Evolutionary conservation across 371 early-diverging fungal species (phyloP).

Genomic region (Mucor lusitanicus): DNA sequence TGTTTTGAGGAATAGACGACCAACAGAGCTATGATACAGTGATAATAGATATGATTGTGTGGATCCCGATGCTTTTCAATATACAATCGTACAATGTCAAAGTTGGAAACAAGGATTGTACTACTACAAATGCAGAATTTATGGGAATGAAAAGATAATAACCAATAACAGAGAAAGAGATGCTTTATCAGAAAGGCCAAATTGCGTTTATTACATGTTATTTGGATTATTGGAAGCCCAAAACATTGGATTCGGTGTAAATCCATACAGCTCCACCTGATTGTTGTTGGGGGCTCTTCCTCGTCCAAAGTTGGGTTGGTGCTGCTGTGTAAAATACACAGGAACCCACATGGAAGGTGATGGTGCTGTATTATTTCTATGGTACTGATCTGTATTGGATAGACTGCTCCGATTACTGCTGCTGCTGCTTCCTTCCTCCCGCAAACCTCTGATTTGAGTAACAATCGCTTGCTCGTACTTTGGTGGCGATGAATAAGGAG

Average conservation of each 20-base stretch:
- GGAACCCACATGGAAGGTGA: slow-evolving; percentile 24
- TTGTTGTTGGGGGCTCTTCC: background rate
- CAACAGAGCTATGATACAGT: no score
- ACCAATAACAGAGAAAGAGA: no score
- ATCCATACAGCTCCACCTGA: slow-evolving; percentile 2
- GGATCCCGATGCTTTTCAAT: no score
- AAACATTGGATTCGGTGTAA: slow-evolving; percentile 1
- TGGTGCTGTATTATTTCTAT: background rate
- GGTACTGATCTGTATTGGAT: background rate
- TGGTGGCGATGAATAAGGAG: slow-evolving; percentile 39
- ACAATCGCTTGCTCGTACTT: slow-evolving; percentile 54
- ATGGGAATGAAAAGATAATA: no score
- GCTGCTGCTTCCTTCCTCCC: slow-evolving; percentile 2
- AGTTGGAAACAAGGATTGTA: no score
- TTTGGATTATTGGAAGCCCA: background rate
- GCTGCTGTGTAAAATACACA: slow-evolving; percentile 14
- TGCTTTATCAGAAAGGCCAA: no score
- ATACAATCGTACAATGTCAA: no score
- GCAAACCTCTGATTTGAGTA: slow-evolving; percentile 41
- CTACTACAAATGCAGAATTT: no score
- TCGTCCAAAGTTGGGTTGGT: background rate
- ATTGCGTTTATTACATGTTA: no score
- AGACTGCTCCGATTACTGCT: background rate
- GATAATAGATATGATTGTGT: no score
- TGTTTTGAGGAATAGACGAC: no score